Conservation (phyloP, 2,329 filamentous ascomycete genomes). For the Colletotrichum magnum region DNA sequence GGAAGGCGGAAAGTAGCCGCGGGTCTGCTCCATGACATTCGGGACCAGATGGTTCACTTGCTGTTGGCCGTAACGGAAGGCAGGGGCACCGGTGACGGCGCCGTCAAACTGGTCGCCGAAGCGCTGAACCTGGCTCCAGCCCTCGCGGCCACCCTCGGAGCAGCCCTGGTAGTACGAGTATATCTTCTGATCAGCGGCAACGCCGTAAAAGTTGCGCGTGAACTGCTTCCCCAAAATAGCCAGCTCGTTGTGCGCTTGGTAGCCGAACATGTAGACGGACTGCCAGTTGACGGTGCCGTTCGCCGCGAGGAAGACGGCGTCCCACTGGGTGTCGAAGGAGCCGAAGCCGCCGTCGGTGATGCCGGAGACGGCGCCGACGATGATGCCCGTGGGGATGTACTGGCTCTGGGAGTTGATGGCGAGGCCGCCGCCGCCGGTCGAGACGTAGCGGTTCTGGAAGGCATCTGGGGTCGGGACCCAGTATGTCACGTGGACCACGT, state of each 20-base stretch:
- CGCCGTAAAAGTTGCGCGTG: slow-evolving; percentile 62
- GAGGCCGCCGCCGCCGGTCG: slow-evolving; percentile 61
- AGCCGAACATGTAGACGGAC: slow-evolving; percentile 32
- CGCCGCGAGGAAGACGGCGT: slow-evolving; percentile 52
- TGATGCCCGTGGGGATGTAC: slow-evolving; percentile 56
- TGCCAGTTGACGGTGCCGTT: slow-evolving; percentile 45
- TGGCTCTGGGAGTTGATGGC: slow-evolving; percentile 55
- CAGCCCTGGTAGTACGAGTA: slow-evolving; percentile 69
- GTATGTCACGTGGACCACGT: slow-evolving; percentile 54
- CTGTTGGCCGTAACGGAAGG: slow-evolving; percentile 59
- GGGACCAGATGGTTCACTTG: slow-evolving; percentile 59
- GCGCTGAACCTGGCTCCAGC: slow-evolving; percentile 64
- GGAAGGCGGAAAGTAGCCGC: slow-evolving; percentile 40
- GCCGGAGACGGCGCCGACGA: slow-evolving; percentile 63
- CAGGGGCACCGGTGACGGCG: slow-evolving; percentile 60
- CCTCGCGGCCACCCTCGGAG: slow-evolving; percentile 66
- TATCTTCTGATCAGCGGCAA: slow-evolving; percentile 46
- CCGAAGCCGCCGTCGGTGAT: slow-evolving; percentile 66
- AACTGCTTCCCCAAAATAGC: slow-evolving; percentile 60
- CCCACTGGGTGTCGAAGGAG: slow-evolving; percentile 56
- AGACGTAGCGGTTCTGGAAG: slow-evolving; percentile 62
- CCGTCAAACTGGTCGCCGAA: slow-evolving; percentile 64
- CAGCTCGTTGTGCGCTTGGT: slow-evolving; percentile 27
- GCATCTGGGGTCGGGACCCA: slow-evolving; percentile 58
- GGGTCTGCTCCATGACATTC: slow-evolving; percentile 54